Conservation (phyloP, 2,329 filamentous ascomycete genomes). For the Penicillium sp. region DNA sequence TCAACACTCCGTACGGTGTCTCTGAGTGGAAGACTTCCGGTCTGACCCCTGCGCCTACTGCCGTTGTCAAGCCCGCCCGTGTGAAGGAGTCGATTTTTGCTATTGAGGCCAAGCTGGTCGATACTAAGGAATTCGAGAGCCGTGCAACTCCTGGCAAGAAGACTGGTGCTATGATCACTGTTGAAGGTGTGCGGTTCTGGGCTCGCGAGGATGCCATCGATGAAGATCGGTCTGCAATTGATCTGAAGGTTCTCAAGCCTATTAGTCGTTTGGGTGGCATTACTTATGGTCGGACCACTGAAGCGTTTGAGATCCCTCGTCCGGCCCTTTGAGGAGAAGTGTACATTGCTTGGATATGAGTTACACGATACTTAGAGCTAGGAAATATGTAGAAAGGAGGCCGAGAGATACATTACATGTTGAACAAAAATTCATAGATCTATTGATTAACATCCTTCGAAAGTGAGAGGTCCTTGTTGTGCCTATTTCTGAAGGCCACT, state of each 20-base stretch:
- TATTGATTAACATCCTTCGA: too few species aligned
- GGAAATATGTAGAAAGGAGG: neutral
- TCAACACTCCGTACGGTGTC: constrained; percentile 74
- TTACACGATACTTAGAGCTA: neutral
- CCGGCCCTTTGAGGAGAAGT: constrained; percentile 22
- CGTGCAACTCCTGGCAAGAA: constrained; percentile 69
- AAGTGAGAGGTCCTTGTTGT: too few species aligned
- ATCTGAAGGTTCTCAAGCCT: constrained; percentile 74
- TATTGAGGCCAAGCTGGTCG: constrained; percentile 77
- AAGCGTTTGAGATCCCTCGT: constrained; percentile 68
- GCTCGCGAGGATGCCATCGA: constrained; percentile 85
- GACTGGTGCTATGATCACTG: constrained; percentile 70
- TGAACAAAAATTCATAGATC: too few species aligned
- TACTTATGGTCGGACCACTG: constrained; percentile 71
- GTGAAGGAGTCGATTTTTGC: constrained; percentile 82
- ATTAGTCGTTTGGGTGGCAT: constrained; percentile 82
- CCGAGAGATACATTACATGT: neutral
- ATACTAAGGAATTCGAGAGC: constrained; percentile 75
- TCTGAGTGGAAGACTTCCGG: constrained; percentile 81
- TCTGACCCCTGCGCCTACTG: constrained; percentile 67
- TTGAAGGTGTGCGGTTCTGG: constrained; percentile 89
- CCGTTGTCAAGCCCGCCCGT: constrained; percentile 67
- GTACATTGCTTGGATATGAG: neutral
- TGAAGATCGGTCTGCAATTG: constrained; percentile 70
- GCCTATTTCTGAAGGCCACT: too few species aligned